Percentiles rank a stretch among this genome's conserved stretches.
phyloP scores from a whole-genome alignment of 1,284 basidiomycete genomes.

The Cryptococcus sp. region DNA sequence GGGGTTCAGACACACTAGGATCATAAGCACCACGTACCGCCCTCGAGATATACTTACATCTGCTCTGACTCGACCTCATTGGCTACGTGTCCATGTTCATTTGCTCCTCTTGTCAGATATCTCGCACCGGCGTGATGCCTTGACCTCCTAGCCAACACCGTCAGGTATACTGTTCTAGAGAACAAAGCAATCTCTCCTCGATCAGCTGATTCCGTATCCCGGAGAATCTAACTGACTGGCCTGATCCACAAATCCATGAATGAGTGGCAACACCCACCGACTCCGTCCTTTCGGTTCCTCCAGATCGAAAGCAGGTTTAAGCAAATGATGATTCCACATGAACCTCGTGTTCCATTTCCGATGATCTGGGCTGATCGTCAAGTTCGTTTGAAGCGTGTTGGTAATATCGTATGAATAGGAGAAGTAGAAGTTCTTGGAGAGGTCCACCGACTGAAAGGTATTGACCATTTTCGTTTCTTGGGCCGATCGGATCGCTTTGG shows the following conservation, averaged over 20 bases:
- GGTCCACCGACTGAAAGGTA: slow-evolving; percentile 95
- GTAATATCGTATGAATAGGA: slow-evolving; percentile 98
- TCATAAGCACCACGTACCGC: background rate
- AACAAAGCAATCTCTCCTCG: slow-evolving; percentile 78
- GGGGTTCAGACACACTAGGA: slow-evolving; percentile 71
- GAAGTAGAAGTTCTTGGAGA: slow-evolving; percentile 99
- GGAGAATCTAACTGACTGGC: slow-evolving; percentile 65
- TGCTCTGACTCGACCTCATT: slow-evolving; percentile 99
- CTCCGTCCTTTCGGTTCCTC: slow-evolving; percentile 55
- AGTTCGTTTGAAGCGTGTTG: slow-evolving; percentile 87
- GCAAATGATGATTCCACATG: slow-evolving; percentile 93
- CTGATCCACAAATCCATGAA: slow-evolving; percentile 93
- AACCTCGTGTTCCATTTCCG: slow-evolving; percentile 74
- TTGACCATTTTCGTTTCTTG: slow-evolving; percentile 81
- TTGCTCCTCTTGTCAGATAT: slow-evolving; percentile 91
- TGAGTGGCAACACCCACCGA: slow-evolving; percentile 85
- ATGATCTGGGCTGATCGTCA: slow-evolving; percentile 57
- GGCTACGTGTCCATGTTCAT: slow-evolving; percentile 93
- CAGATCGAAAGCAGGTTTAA: slow-evolving; percentile 58
- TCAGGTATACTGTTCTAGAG: slow-evolving; percentile 85
- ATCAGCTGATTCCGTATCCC: slow-evolving; percentile 9
- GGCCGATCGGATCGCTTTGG: slow-evolving; percentile 61
- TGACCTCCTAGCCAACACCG: slow-evolving; percentile 88
- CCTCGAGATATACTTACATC: slow-evolving; percentile 53
- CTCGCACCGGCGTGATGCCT: slow-evolving; percentile 94